These are phyloP conservation scores for Chlorella sp. DNA, from an alignment of 139 green algal species.

Conservation along the genomic window DNA sequence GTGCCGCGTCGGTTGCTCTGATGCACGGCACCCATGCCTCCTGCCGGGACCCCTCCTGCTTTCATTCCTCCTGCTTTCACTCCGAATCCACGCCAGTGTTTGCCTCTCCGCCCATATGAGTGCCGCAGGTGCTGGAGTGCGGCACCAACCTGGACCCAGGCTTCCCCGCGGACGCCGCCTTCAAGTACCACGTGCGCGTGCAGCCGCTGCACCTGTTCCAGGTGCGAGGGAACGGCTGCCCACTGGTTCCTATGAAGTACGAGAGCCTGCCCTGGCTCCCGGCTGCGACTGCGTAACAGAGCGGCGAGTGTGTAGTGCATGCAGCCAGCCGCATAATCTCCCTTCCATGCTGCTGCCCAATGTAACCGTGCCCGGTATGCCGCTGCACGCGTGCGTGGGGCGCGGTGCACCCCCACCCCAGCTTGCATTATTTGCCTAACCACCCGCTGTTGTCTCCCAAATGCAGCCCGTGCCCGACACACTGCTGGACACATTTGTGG, in stretches of 20 bases:
- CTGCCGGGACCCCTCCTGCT: too few relatives aligned
- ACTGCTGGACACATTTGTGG: conserved; percentile 10
- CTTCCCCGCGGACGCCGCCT: not conserved
- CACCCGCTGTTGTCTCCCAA: too few relatives aligned
- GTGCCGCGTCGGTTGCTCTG: too few relatives aligned
- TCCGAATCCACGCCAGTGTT: too few relatives aligned
- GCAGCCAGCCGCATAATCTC: conserved; percentile 1
- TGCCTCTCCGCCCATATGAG: too few relatives aligned
- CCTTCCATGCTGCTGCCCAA: not conserved
- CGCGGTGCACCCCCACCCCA: too few relatives aligned
- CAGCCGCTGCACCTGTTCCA: conserved; percentile 24
- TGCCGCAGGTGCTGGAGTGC: not conserved
- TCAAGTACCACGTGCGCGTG: conserved; percentile 17
- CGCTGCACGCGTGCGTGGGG: not conserved
- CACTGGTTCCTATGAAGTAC: too few relatives aligned
- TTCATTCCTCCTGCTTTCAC: too few relatives aligned
- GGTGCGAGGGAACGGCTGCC: not conserved
- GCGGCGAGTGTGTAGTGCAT: too few relatives aligned
- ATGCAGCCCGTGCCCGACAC: conserved; percentile 21
- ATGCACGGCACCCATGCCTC: too few relatives aligned
- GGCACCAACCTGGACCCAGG: not conserved
- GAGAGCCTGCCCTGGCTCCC: too few relatives aligned
- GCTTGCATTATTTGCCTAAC: not conserved
- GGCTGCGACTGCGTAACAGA: too few relatives aligned
- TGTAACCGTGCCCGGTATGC: not conserved